phyloP scores from a whole-genome alignment of 139 green algal species.

The Haematococcus sp. region DNA sequence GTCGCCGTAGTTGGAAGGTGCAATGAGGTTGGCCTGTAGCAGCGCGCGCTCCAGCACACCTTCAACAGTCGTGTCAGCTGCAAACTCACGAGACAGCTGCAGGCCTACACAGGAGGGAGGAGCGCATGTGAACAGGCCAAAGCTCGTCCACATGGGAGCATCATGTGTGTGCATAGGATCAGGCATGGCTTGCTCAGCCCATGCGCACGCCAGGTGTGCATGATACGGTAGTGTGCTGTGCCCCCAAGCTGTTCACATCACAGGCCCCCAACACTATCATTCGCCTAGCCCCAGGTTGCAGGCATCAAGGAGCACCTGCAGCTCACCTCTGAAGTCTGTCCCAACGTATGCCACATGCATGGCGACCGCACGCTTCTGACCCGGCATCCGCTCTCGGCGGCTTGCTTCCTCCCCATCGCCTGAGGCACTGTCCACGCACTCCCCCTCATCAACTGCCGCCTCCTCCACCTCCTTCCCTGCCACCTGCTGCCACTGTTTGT shows the following conservation, averaged over 20 bases:
- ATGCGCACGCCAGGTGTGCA: not conserved
- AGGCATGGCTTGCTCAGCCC: not conserved
- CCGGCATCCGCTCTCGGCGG: conserved; percentile 5
- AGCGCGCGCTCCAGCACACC: conserved; percentile 61
- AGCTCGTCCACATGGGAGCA: not conserved
- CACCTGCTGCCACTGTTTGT: too few relatives aligned
- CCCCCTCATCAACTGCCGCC: too few relatives aligned
- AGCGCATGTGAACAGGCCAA: not conserved
- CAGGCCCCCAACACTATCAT: too few relatives aligned
- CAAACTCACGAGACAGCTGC: conserved; percentile 44
- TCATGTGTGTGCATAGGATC: too few relatives aligned
- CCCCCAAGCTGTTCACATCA: too few relatives aligned
- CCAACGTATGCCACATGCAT: conserved; percentile 30
- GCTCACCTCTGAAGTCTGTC: conserved; percentile 25
- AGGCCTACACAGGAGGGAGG: conserved; percentile 40
- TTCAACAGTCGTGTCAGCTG: conserved; percentile 46
- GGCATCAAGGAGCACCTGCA: too few relatives aligned
- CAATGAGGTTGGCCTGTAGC: conserved; percentile 4
- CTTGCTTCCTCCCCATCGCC: too few relatives aligned
- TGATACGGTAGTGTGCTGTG: too few relatives aligned
- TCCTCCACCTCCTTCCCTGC: too few relatives aligned
- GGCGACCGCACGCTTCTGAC: conserved; percentile 14
- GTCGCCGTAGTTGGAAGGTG: conserved; percentile 6
- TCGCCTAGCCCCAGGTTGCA: too few relatives aligned
- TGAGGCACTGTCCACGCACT: too few relatives aligned